Percentiles rank a stretch among this genome's conserved stretches.
phyloP scores from a whole-genome alignment of 768 basidiomycete species.

The Strobilomyces echinocephalus region DNA sequence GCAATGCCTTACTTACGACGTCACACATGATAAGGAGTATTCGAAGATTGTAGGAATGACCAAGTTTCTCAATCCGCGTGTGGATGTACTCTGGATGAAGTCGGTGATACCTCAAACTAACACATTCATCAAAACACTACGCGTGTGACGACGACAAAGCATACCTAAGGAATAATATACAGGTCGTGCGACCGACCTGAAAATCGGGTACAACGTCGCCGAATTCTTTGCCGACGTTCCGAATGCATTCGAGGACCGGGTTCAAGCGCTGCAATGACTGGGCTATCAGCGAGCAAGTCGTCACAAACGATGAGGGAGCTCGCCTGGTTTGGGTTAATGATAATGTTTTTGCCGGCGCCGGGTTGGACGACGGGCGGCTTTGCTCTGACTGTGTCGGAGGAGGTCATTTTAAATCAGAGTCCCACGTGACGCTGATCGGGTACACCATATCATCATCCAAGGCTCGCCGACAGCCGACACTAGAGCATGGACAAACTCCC shows the following conservation, averaged over 20 bases:
- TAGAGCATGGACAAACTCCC: conserved; percentile 28
- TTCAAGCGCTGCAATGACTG: conserved; percentile 63
- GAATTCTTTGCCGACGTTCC: conserved; percentile 89
- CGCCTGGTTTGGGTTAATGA: conserved; percentile 61
- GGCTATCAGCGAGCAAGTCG: not conserved
- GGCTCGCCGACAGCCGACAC: not conserved
- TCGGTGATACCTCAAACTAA: conserved; percentile 87
- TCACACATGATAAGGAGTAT: conserved; percentile 89
- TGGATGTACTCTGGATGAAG: conserved; percentile 98
- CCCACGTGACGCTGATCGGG: no score
- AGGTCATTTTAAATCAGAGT: not conserved
- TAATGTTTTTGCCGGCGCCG: conserved; percentile 58
- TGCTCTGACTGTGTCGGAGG: conserved; percentile 3
- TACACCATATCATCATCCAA: no score
- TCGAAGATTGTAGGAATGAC: conserved; percentile 73
- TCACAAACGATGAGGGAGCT: not conserved
- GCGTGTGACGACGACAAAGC: not conserved
- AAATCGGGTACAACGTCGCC: conserved; percentile 93
- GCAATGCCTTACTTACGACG: conserved; percentile 57
- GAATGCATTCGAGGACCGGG: conserved; percentile 79
- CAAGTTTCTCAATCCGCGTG: conserved; percentile 82
- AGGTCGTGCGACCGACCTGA: conserved; percentile 91
- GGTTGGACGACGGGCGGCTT: conserved; percentile 60
- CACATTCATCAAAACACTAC: not conserved
- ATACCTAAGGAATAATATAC: conserved; percentile 88